Conservation (phyloP, 2,329 filamentous ascomycete genomes). For the Myriosclerotinia duriaeana region DNA sequence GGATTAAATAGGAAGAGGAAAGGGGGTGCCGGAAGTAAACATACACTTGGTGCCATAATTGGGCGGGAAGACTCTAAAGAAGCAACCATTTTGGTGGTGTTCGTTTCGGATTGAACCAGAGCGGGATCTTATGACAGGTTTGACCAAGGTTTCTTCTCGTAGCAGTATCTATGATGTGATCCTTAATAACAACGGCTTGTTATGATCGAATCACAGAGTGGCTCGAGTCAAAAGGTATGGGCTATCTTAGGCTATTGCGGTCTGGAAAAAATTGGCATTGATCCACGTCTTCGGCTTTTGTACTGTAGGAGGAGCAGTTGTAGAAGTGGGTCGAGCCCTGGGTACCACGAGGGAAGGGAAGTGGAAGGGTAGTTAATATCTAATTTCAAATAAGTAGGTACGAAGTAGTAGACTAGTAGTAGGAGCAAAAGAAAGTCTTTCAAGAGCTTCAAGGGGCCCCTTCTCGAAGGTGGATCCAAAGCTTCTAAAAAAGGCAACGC, state of each 20-base stretch:
- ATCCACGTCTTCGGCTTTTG: slow-evolving; percentile 17
- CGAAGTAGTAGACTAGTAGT: no score
- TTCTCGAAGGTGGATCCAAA: slow-evolving; percentile 25
- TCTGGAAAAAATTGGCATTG: slow-evolving; percentile 17
- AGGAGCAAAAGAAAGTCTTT: slow-evolving; percentile 13
- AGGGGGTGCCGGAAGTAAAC: slow-evolving; percentile 32
- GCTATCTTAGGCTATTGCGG: background rate
- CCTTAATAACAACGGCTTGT: slow-evolving; percentile 15
- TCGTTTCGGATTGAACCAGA: slow-evolving; percentile 21
- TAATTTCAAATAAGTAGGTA: background rate
- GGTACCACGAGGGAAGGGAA: slow-evolving; percentile 26
- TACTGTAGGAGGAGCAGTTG: background rate
- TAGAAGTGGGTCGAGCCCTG: background rate
- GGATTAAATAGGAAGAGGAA: slow-evolving; percentile 17
- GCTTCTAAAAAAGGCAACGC: slow-evolving; percentile 20
- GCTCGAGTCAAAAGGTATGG: slow-evolving; percentile 3
- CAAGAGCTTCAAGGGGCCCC: slow-evolving; percentile 31
- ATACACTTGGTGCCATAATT: slow-evolving; percentile 55
- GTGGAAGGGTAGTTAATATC: background rate
- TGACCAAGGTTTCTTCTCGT: slow-evolving; percentile 8
- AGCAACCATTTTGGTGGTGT: slow-evolving; percentile 40
- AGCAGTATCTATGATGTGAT: slow-evolving; percentile 6
- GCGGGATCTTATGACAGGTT: slow-evolving; percentile 3
- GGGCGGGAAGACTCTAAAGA: slow-evolving; percentile 55
- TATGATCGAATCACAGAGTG: slow-evolving; percentile 22